phyloP scores from a whole-genome alignment of 352 stramenopile genomes.

The Blastocystis sp. region DNA sequence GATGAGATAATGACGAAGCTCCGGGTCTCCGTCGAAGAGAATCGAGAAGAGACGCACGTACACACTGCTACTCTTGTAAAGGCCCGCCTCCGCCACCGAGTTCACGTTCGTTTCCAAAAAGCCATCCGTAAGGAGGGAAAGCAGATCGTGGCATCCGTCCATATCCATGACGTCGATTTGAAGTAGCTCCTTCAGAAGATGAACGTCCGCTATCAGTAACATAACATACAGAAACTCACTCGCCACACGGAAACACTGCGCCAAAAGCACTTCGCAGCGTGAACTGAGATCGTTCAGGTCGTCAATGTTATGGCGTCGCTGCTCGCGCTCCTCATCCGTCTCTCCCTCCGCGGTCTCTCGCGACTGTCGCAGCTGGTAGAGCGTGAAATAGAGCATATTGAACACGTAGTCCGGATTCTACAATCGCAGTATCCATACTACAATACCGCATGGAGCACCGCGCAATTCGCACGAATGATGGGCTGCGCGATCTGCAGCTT shows the following conservation, averaged over 20 bases:
- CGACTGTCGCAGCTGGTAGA: conserved; percentile 38
- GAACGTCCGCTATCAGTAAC: neutral
- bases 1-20: conserved; percentile 9
- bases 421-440: neutral
- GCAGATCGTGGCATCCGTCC: conserved; percentile 8
- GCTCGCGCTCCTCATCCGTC: neutral
- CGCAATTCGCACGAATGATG: conserved; percentile 2
- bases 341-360: neutral
- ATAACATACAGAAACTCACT: neutral
- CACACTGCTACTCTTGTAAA: conserved; percentile 30
- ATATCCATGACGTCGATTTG: neutral
- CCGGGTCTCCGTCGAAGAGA: conserved; percentile 5
- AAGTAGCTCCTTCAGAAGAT: conserved; percentile 30
- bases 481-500: conserved; percentile 21
- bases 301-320: conserved; percentile 31
- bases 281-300: neutral
- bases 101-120: conserved; percentile 2
- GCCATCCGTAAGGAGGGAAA: conserved; percentile 19
- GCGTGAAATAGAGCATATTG: conserved; percentile 54
- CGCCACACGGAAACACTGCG: neutral
- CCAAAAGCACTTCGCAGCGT: conserved; percentile 17
- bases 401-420: conserved; percentile 51
- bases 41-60: conserved; percentile 36
- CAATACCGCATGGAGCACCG: conserved; percentile 15
- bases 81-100: neutral